phyloP scores from a whole-genome alignment of 331 rosid species.

The Pyracantha coccinea region DNA sequence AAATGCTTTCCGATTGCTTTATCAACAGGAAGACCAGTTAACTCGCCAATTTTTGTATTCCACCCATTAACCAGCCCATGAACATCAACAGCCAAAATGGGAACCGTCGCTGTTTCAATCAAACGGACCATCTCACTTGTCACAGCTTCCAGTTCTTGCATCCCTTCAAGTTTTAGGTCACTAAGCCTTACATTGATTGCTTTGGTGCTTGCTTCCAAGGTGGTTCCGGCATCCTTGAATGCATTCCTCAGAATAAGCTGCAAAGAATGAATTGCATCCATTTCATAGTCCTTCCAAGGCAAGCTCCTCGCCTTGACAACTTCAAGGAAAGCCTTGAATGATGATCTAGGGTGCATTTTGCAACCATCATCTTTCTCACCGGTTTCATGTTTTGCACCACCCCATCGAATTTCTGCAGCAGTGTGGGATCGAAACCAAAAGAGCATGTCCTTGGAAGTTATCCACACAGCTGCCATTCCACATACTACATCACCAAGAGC shows the following conservation, averaged over 20 bases:
- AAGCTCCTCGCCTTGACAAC: constrained; percentile 81
- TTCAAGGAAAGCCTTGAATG: constrained; percentile 95
- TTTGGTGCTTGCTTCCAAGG: constrained; percentile 20
- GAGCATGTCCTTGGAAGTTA: constrained; percentile 63
- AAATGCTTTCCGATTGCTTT: constrained; percentile 76
- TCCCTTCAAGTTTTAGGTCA: constrained; percentile 79
- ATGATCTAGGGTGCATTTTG: constrained; percentile 96
- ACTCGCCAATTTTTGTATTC: constrained; percentile 81
- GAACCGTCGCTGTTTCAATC: constrained; percentile 92
- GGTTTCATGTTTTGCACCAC: constrained; percentile 89
- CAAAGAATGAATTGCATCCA: constrained; percentile 98
- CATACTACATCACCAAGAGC: constrained; percentile 66
- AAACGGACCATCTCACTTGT: constrained; percentile 94
- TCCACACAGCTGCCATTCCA: constrained; percentile 97
- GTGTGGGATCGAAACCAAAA: constrained; percentile 91
- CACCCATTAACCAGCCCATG: constrained; percentile 84
- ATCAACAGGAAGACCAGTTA: constrained; percentile 84
- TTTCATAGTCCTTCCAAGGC: constrained; percentile 93
- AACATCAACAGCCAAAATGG: constrained; percentile 83
- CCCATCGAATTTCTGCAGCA: constrained; percentile 89
- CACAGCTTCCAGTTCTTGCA: constrained; percentile 91
- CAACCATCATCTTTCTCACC: constrained; percentile 69
- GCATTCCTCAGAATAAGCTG: constrained; percentile 91
- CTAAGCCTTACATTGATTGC: constrained; percentile 51
- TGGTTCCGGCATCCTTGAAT: constrained; percentile 39